Base-by-base conservation (phyloP, 1,139 yeast genomes). In the Dujonia santamariae region DNA sequence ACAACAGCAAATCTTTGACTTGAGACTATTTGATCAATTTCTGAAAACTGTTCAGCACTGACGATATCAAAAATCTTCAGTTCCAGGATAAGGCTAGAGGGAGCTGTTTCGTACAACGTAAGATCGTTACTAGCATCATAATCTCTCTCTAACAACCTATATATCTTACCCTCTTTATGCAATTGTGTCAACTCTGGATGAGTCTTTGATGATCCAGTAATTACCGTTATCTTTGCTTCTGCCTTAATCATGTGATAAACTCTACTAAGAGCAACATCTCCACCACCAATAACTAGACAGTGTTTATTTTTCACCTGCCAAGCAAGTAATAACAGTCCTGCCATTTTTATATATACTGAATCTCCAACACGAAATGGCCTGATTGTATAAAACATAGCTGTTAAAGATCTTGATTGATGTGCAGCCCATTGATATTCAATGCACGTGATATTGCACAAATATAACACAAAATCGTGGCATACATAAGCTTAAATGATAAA, bases 181-280 rank as follows among this genome's bases (percentile, higher is more conserved):
- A 75, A 63, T 31, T 59, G 43, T 7, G 43, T 32, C 15, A 75
- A 63, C 15, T 67, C 69, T 1, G 75, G 74, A 37, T 78, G 77
- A 3, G 75, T 54, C 13, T 50, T 46, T 4, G 45, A 43, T 1
- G 51, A 56, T 3, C 83, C 82, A 0, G 90, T 70, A 4, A 86
- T 66, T 16, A 85, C 82, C 0, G 88, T 81, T 30, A 85, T 73
- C 35, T 63, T 64, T 4, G 94, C 92, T 43, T 79, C 75, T 1
- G 95, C 92, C 19, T 74, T 72, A 9, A 84, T 58, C 25, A 85
- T 64, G 49, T 83, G 85, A 35, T 72, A 65, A 11, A 85, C 75
- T 37, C 96, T 60, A 25, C 88, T 76, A 12, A 79, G 64, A 0
- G 90, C 96, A 8, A 86, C 95, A 34, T 82, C 87, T 4, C 95